Evolutionary conservation across 805 yeast genomes (phyloP).

Genomic region (Yamadazyma endophytica): DNA sequence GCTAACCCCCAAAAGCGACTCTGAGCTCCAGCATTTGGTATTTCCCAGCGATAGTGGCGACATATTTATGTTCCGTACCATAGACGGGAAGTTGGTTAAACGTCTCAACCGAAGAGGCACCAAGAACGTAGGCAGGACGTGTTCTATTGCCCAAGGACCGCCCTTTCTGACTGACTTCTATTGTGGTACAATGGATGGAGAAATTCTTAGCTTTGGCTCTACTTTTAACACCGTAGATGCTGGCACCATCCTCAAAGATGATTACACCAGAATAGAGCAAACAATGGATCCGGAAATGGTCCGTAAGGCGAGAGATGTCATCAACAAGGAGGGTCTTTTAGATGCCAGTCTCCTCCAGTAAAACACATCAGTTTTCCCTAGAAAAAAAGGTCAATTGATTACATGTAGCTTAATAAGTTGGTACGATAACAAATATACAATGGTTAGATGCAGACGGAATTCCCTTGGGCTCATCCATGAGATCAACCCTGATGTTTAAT

Average conservation of each 20-base stretch:
- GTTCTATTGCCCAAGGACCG: conserved; percentile 50
- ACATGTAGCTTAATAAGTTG: too few species aligned
- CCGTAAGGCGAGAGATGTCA: too few species aligned
- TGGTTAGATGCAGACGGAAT: too few species aligned
- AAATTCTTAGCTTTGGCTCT: conserved; percentile 53
- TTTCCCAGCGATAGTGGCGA: conserved; percentile 79
- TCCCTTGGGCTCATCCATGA: too few species aligned
- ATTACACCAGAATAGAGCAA: background rate
- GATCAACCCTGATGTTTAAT: too few species aligned
- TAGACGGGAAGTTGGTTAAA: conserved; percentile 60
- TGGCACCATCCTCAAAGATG: background rate
- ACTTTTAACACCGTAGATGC: conserved; percentile 6
- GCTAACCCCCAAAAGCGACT: conserved; percentile 48
- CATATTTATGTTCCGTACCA: conserved; percentile 50
- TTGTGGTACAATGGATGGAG: conserved; percentile 68
- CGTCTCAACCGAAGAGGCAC: conserved; percentile 47
- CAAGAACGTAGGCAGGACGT: conserved; percentile 40
- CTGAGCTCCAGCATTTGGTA: conserved; percentile 54
- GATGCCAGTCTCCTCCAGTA: too few species aligned
- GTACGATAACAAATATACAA: too few species aligned
- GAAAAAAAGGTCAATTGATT: too few species aligned
- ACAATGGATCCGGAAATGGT: too few species aligned
- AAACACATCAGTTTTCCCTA: too few species aligned
- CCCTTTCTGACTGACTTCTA: conserved; percentile 42
- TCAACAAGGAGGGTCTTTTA: too few species aligned